A percentile compares a stretch with the other conserved stretches of the same genome.
Conservation (phyloP, 169 alveolate genomes). For the Plasmodium gonderi region DNA sequence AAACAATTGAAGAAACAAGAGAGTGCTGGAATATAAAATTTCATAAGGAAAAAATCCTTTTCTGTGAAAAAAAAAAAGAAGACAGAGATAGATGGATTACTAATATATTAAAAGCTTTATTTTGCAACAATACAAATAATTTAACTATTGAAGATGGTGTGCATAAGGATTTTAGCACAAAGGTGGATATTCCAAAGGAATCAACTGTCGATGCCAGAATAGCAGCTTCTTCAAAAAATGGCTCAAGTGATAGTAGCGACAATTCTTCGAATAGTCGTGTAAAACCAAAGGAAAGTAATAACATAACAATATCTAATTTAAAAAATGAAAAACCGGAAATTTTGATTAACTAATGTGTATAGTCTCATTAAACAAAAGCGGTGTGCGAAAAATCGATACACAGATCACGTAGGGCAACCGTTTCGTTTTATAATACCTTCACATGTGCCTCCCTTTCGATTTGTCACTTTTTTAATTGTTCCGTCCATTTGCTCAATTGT, state of each 20-base stretch:
- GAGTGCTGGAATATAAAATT: slow-evolving; percentile 64
- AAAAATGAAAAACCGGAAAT: slow-evolving; percentile 18
- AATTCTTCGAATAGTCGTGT: slow-evolving; percentile 3
- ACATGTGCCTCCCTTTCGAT: not conserved
- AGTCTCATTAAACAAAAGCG: no score
- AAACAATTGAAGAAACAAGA: slow-evolving; percentile 70
- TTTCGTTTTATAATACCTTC: no score
- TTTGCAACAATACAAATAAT: slow-evolving; percentile 72
- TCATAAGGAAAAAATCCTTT: slow-evolving; percentile 30
- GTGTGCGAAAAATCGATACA: no score
- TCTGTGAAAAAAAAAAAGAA: slow-evolving; percentile 62
- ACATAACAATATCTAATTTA: slow-evolving; percentile 47
- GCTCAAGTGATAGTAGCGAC: not conserved
- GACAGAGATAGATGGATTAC: slow-evolving; percentile 66
- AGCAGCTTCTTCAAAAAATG: slow-evolving; percentile 1
- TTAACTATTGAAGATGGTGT: slow-evolving; percentile 37
- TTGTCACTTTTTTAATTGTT: not conserved
- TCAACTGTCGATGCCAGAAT: slow-evolving; percentile 65
- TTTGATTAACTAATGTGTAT: not conserved
- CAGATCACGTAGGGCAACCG: no score
- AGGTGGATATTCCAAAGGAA: slow-evolving; percentile 44
- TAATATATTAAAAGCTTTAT: slow-evolving; percentile 59
- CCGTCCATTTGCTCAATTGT: no score
- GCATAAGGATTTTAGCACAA: not conserved
- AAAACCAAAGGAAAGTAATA: slow-evolving; percentile 15